These are phyloP conservation scores for Pichia terricola DNA, from an alignment of 1,139 yeast species.

Conservation along the genomic window DNA sequence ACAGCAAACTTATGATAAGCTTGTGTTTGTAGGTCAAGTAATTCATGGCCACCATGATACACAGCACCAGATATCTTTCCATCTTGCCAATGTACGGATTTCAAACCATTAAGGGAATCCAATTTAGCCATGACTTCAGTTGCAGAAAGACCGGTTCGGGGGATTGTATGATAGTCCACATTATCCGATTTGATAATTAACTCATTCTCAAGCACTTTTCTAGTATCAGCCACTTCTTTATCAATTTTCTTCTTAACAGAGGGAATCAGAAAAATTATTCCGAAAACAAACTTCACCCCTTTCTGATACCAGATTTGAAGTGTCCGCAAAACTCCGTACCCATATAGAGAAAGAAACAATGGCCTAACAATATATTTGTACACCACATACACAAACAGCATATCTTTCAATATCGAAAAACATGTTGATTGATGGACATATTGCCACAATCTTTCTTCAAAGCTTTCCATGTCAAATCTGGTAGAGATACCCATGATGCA, in stretches of 20 bases:
- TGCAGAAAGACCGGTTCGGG: conserved; percentile 45
- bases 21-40: conserved; percentile 60
- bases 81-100: conserved; percentile 57
- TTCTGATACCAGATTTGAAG: conserved; percentile 2
- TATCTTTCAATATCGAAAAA: conserved; percentile 4
- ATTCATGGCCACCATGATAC: conserved; percentile 82
- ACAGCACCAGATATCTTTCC: conserved; percentile 94
- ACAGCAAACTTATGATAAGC: conserved; percentile 74
- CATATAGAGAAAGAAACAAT: conserved; percentile 10
- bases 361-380: conserved; percentile 3
- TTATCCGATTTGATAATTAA: conserved; percentile 44
- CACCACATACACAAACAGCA: conserved; percentile 3
- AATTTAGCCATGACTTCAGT: conserved; percentile 38
- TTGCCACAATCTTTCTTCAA: not conserved
- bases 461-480: too few species aligned
- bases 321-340: conserved; percentile 16
- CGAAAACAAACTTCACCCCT: conserved; percentile 6
- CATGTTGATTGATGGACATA: not conserved
- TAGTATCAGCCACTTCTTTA: conserved; percentile 42
- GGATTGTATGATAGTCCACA: conserved; percentile 42
- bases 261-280: conserved; percentile 39
- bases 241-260: conserved; percentile 49
- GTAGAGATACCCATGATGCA: too few species aligned
- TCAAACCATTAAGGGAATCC: conserved; percentile 27
- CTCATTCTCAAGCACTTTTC: conserved; percentile 41